A percentile compares a stretch with the other conserved stretches of the same genome.
Evolutionary conservation across 2,329 filamentous ascomycete genomes (phyloP).

Genomic region (Basipetospora chlamydospora): DNA sequence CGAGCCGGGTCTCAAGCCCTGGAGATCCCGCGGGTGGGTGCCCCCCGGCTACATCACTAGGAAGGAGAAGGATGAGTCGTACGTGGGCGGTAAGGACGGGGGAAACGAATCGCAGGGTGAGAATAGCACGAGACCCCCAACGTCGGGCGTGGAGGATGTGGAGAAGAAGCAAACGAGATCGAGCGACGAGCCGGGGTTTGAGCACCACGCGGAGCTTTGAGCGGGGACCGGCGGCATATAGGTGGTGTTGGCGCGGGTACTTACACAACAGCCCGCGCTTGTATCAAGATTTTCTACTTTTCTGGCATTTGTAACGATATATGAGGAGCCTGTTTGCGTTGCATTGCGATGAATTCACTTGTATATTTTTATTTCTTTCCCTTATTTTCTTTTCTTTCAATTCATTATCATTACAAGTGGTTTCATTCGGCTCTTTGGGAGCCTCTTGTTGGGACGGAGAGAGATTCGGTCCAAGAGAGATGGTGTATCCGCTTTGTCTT

Average conservation of each 20-base stretch:
- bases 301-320: neutral
- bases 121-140: no score
- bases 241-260: neutral
- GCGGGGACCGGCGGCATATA: neutral
- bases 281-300: neutral
- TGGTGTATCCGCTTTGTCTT: no score
- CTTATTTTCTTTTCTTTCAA: no score
- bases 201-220: constrained; percentile 2
- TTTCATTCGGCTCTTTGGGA: neutral
- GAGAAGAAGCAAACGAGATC: neutral
- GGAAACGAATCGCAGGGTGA: no score
- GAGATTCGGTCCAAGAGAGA: no score
- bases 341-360: neutral
- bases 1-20: constrained; percentile 40
- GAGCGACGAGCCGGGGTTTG: neutral
- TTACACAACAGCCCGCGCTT: no score
- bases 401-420: no score
- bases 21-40: constrained; percentile 41
- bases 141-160: neutral
- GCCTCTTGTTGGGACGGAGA: no score
- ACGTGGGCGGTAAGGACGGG: constrained; percentile 2
- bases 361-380: neutral
- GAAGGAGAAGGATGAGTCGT: constrained; percentile 18
- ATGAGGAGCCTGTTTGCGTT: neutral
- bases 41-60: constrained; percentile 28